These are phyloP conservation scores for Pisolithus thermaeus DNA, from an alignment of 1,284 basidiomycete genomes.

Conservation along the genomic window DNA sequence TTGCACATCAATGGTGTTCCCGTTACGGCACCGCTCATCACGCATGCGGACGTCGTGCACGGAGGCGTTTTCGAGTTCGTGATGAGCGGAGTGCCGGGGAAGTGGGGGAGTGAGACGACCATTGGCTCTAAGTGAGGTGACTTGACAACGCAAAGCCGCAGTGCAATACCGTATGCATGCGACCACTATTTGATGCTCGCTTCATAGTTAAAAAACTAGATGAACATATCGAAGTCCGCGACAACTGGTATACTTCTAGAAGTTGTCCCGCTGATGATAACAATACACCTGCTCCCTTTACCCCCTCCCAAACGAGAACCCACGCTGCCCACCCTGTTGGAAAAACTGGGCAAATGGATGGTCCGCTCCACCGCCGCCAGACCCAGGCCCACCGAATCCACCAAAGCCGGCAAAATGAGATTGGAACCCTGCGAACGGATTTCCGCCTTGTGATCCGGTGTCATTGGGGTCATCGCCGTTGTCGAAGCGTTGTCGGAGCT, in stretches of 20 bases:
- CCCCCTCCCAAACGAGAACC: slow-evolving; percentile 30
- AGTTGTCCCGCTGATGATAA: too few species aligned
- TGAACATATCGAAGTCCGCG: too few species aligned
- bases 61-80: slow-evolving; percentile 59
- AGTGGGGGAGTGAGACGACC: slow-evolving; percentile 29
- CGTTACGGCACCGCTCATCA: slow-evolving; percentile 43
- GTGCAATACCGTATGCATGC: neutral
- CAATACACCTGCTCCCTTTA: neutral
- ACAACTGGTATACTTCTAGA: too few species aligned
- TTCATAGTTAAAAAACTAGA: too few species aligned
- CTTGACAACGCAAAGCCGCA: too few species aligned
- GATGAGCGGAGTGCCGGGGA: slow-evolving; percentile 51
- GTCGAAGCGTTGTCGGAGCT: slow-evolving; percentile 85
- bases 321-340: slow-evolving; percentile 38
- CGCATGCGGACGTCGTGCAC: slow-evolving; percentile 48
- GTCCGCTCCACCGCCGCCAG: slow-evolving; percentile 24
- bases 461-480: slow-evolving; percentile 97
- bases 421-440: slow-evolving; percentile 43
- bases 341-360: slow-evolving; percentile 73
- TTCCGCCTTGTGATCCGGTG: slow-evolving; percentile 57
- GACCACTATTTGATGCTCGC: too few species aligned
- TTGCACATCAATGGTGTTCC: slow-evolving; percentile 48
- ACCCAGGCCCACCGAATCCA: slow-evolving; percentile 2
- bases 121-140: neutral
- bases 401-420: slow-evolving; percentile 38